Conservation (phyloP, 176 grass and related monocot species). For the Secale cereale region DNA sequence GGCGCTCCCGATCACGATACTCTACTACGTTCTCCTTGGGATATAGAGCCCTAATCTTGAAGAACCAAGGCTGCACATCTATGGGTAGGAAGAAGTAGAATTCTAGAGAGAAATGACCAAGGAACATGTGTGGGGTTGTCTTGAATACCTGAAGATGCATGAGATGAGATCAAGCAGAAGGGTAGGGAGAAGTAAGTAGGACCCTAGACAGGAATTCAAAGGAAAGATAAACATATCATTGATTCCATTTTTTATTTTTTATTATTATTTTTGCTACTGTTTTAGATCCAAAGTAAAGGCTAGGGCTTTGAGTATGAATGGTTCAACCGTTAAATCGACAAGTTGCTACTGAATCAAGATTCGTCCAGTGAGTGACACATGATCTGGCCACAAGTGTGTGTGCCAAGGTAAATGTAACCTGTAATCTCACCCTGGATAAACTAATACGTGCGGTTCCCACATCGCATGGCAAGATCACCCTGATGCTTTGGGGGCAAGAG, state of each 20-base stretch:
- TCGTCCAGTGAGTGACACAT: conserved; percentile 22
- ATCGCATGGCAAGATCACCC: conserved; percentile 30
- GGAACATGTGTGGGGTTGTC: background rate
- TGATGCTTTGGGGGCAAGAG: conserved; percentile 22
- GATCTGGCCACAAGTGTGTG: background rate
- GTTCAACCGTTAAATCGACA: conserved; percentile 29
- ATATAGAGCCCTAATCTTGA: conserved; percentile 45
- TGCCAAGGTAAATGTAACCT: conserved; percentile 14
- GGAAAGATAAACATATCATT: conserved; percentile 15
- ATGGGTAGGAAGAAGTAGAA: conserved; percentile 12
- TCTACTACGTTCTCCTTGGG: conserved; percentile 92
- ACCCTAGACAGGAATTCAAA: conserved; percentile 41
- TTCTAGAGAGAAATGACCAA: conserved; percentile 17
- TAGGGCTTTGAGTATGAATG: conserved; percentile 34
- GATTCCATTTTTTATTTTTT: conserved; percentile 32
- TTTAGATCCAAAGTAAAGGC: conserved; percentile 59
- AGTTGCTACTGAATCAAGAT: conserved; percentile 41
- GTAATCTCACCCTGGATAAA: conserved; percentile 24
- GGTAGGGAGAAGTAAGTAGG: conserved; percentile 38
- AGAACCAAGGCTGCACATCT: conserved; percentile 1
- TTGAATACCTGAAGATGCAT: conserved; percentile 34
- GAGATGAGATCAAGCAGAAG: conserved; percentile 17
- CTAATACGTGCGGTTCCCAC: conserved; percentile 26
- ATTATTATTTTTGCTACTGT: conserved; percentile 29
- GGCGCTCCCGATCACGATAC: conserved; percentile 86